phyloP scores from a whole-genome alignment of 352 stramenopile genomes.

The Phytophthora sp. region DNA sequence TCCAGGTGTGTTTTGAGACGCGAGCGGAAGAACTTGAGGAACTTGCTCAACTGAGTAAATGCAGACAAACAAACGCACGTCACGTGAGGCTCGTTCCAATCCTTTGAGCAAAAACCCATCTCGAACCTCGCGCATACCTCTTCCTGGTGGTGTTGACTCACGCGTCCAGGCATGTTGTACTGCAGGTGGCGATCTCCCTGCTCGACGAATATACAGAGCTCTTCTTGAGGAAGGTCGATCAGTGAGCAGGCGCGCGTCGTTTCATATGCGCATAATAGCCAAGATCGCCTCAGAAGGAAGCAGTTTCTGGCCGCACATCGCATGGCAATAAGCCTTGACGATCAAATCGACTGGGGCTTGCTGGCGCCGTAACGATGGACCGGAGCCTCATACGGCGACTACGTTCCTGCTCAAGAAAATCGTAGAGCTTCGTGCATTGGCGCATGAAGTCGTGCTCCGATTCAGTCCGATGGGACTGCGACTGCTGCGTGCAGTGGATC shows the following conservation, averaged over 20 bases:
- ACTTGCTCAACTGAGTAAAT: constrained; percentile 80
- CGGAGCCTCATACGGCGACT: constrained; percentile 7
- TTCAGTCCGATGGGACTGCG: not conserved
- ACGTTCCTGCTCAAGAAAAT: constrained; percentile 18
- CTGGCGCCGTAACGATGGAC: constrained; percentile 2
- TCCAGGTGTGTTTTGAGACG: constrained; percentile 76
- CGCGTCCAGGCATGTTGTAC: constrained; percentile 24
- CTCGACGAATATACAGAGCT: not conserved
- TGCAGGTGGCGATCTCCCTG: not conserved
- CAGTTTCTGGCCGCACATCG: constrained; percentile 17
- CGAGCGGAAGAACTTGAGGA: constrained; percentile 89
- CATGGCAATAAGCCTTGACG: not conserved
- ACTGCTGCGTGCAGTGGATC: constrained; percentile 29
- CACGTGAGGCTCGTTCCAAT: constrained; percentile 8
- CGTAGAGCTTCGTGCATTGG: constrained; percentile 28
- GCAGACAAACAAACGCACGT: too few relatives aligned
- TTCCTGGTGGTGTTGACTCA: constrained; percentile 67
- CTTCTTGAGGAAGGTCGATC: not conserved
- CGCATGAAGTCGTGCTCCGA: constrained; percentile 24
- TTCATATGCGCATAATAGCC: constrained; percentile 9
- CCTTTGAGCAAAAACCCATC: not conserved
- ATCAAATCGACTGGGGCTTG: not conserved
- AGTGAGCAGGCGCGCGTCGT: constrained; percentile 19
- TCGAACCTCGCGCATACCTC: constrained; percentile 43
- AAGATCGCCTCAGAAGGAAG: constrained; percentile 20